Conservation (phyloP, 129 eudicot species). For the Ambrosia artemisiifolia region DNA sequence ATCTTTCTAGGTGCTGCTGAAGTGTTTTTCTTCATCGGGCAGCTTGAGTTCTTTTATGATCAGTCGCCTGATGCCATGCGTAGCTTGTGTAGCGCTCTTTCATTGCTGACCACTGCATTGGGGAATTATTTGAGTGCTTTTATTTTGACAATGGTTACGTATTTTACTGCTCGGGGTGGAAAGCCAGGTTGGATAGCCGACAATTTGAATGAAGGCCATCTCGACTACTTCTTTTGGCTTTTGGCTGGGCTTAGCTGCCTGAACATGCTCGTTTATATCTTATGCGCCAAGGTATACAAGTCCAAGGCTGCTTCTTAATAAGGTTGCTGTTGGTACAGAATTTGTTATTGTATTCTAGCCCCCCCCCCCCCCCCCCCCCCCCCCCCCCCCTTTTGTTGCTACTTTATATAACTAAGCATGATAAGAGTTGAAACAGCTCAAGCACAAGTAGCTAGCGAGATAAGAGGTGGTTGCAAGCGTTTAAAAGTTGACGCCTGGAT, state of each 20-base stretch:
- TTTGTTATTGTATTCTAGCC: neutral
- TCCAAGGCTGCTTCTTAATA: slow-evolving; percentile 22
- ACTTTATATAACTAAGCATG: neutral
- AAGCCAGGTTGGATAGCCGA: slow-evolving; percentile 39
- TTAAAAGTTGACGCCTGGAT: neutral
- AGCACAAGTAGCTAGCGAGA: too few species aligned
- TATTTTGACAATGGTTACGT: slow-evolving; percentile 31
- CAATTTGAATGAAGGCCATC: slow-evolving; percentile 37
- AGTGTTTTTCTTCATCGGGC: slow-evolving; percentile 36
- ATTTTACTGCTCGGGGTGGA: slow-evolving; percentile 20
- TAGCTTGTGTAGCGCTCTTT: slow-evolving; percentile 37
- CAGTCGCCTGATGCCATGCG: slow-evolving; percentile 43
- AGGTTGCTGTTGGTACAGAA: neutral
- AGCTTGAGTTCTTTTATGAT: slow-evolving; percentile 37
- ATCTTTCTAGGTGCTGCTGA: slow-evolving; percentile 39
- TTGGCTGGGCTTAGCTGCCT: slow-evolving; percentile 34
- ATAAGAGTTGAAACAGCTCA: too few species aligned
- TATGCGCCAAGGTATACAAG: slow-evolving; percentile 26
- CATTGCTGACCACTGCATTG: slow-evolving; percentile 30
- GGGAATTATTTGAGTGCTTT: slow-evolving; percentile 40
- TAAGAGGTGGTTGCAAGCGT: too few species aligned
- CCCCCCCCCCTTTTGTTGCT: neutral
- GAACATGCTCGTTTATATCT: slow-evolving; percentile 24
- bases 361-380: too few species aligned
- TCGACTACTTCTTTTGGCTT: slow-evolving; percentile 44